Evolutionary conservation across 2,329 filamentous ascomycete genomes (phyloP).

Genomic region (Neofusicoccum ribis): DNA sequence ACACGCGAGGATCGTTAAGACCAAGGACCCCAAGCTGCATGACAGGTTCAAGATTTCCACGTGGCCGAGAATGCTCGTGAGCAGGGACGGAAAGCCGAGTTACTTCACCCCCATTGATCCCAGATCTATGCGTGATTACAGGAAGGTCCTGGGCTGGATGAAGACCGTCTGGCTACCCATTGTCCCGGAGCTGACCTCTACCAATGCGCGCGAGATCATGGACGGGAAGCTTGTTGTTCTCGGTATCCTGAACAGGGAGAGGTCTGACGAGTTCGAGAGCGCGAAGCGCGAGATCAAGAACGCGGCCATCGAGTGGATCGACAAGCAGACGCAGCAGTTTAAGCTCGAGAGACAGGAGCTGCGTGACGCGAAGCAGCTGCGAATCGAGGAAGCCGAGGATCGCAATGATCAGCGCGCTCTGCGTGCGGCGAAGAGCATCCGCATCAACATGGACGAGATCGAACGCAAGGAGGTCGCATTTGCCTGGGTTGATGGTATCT

Average conservation of each 20-base stretch:
- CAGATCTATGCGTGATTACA: conserved; percentile 83
- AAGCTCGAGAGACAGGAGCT: conserved; percentile 91
- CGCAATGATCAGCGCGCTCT: conserved; percentile 86
- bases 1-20: conserved; percentile 90
- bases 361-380: conserved; percentile 88
- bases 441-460: conserved; percentile 85
- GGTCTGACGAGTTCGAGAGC: conserved; percentile 73
- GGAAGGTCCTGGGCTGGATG: conserved; percentile 87
- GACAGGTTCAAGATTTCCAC: conserved; percentile 93
- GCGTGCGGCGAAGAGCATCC: conserved; percentile 83
- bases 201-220: conserved; percentile 94
- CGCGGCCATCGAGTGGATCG: conserved; percentile 96
- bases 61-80: conserved; percentile 90
- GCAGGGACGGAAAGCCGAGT: conserved; percentile 81
- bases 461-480: conserved; percentile 89
- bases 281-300: conserved; percentile 91
- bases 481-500: conserved; percentile 94
- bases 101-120: conserved; percentile 89
- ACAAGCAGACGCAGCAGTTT: conserved; percentile 89
- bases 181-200: conserved; percentile 87
- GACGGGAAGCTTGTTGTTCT: conserved; percentile 92
- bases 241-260: conserved; percentile 78
- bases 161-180: conserved; percentile 93
- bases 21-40: conserved; percentile 71
- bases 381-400: conserved; percentile 95